Base-by-base conservation (phyloP, 805 yeast genomes). In the Saccharomycopsis javanensis region DNA sequence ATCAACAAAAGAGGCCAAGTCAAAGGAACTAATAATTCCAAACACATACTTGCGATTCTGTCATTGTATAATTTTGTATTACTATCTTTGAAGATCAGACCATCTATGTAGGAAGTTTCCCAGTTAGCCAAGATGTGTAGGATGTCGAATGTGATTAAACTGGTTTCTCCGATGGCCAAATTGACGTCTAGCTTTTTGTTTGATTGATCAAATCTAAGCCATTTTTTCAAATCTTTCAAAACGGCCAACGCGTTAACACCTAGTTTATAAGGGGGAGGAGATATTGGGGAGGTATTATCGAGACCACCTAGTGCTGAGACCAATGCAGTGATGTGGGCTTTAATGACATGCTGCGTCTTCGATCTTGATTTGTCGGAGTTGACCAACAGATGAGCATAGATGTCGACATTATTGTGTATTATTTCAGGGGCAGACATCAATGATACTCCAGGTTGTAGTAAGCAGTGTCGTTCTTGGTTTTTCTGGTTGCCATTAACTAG, bases 251-350 rank as follows among this genome's bases (percentile, higher is more conserved):
- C 95, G 65, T 92, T 97, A 59, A 85, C 89, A 10, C 98, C 98
- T 2, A 91, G 76, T 59, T 80, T 81, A 65, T 94, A 94, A 0
- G 82, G 81, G 0, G 78, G 75, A 2, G 78, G 76, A 1, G 70
- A 68, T 2, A 67, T 61, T 4, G 71, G 68, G 0, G 84, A 73
- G 1, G 84, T 70, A 52, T 84, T 80, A 69, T 91, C 97, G 0
- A 84, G 79, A 1, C 97, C 98, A 55, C 99, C 99, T 2, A 92
- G 75, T 0, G 98, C 96, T 3, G 96, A 81, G 3, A 90, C 88
- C 42, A 91, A 75, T 48, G 88, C 81, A 13, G 91, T 79, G 33
- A 92, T 85, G 68, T 88, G 89, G 0, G 94, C 88, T 61, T 78
- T 77, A 42, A 85, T 69, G 15, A 81, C 61, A 34, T 60, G 60